Evolutionary conservation across 2,329 filamentous ascomycete genomes (phyloP).

Genomic region (Ceratocystis smalleyi): DNA sequence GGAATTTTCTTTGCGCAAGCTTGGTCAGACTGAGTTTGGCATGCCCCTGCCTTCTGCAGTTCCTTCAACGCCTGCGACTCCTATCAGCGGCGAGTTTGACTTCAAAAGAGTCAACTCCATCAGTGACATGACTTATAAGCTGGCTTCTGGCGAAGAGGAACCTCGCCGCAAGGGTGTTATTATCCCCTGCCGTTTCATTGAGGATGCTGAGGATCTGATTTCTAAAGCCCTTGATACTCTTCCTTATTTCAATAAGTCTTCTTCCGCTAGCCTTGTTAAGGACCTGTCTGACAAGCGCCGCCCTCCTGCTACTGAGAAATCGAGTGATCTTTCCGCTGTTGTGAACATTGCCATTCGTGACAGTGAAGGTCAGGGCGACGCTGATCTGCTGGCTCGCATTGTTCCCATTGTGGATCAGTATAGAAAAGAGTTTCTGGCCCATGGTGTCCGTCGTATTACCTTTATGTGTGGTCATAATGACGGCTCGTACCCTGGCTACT

Average conservation of each 20-base stretch:
- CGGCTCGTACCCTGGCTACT: conserved; percentile 90
- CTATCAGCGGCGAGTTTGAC: conserved; percentile 39
- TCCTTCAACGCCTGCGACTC: conserved; percentile 71
- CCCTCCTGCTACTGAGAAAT: conserved; percentile 37
- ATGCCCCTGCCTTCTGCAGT: conserved; percentile 63
- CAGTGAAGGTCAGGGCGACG: conserved; percentile 67
- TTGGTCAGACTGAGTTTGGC: conserved; percentile 81
- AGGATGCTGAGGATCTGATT: conserved; percentile 81
- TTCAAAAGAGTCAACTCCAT: conserved; percentile 86
- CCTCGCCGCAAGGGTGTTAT: conserved; percentile 84
- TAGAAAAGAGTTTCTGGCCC: conserved; percentile 69
- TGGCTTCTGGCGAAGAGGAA: conserved; percentile 54
- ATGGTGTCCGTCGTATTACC: conserved; percentile 74
- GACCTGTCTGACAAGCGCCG: conserved; percentile 61
- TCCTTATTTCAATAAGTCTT: conserved; percentile 42
- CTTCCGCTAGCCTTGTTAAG: conserved; percentile 42
- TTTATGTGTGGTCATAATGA: conserved; percentile 94
- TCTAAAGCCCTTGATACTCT: conserved; percentile 72
- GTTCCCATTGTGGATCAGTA: conserved; percentile 58
- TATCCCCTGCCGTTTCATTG: conserved; percentile 80
- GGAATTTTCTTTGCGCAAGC: conserved; percentile 91
- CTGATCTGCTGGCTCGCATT: conserved; percentile 64
- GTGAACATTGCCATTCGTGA: conserved; percentile 86
- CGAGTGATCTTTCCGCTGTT: conserved; percentile 76
- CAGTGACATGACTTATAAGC: conserved; percentile 77